A percentile compares a stretch with the other conserved stretches of the same genome.
These are phyloP conservation scores for Naganishia sp. DNA, from an alignment of 1,284 basidiomycete species.

Conservation along the genomic window DNA sequence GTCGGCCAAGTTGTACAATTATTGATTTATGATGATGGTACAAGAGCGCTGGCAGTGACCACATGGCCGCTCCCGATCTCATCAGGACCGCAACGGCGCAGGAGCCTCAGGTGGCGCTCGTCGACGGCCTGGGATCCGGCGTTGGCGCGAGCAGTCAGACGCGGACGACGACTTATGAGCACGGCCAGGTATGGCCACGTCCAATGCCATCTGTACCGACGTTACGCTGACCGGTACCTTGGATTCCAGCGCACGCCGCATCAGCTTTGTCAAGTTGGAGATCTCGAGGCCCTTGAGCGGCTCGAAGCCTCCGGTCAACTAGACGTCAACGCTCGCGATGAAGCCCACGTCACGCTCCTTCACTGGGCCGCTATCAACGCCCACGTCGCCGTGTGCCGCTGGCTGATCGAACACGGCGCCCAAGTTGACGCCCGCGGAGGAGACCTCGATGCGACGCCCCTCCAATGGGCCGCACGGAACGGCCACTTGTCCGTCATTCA, in stretches of 20 bases:
- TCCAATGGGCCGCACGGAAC: constrained; percentile 96
- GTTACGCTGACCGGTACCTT: neutral
- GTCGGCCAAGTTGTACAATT: no score
- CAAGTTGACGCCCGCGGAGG: constrained; percentile 93
- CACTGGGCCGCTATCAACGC: constrained; percentile 83
- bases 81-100: no score
- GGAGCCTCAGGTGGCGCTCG: neutral
- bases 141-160: neutral
- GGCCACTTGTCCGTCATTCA: constrained; percentile 95
- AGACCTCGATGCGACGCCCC: constrained; percentile 89
- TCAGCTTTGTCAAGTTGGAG: constrained; percentile 82
- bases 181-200: neutral
- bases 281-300: constrained; percentile 66
- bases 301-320: constrained; percentile 70
- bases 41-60: no score
- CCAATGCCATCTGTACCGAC: neutral
- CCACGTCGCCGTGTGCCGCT: constrained; percentile 56
- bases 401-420: constrained; percentile 88
- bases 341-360: constrained; percentile 88
- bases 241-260: constrained; percentile 59
- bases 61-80: no score
- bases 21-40: no score
- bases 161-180: neutral
- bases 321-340: constrained; percentile 76
- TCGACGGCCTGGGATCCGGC: neutral